Conservation (phyloP, 495 filamentous ascomycete genomes). For the Aspergillus cavernicola region DNA sequence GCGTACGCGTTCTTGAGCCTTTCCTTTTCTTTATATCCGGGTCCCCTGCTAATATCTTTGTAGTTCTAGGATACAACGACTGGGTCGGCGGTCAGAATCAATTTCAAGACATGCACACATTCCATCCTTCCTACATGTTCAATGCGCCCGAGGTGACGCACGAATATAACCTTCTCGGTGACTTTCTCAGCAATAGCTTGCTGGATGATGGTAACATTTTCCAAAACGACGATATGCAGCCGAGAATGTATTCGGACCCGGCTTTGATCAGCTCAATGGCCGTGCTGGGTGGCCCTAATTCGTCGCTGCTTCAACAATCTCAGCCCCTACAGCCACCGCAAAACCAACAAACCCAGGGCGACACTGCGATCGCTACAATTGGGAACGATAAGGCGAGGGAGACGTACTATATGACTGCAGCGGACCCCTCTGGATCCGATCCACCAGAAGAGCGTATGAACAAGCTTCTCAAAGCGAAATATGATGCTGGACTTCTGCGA, state of each 20-base stretch:
- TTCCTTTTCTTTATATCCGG: slow-evolving; percentile 9
- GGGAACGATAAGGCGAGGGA: slow-evolving; percentile 81
- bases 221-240: slow-evolving; percentile 58
- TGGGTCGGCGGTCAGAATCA: slow-evolving; percentile 74
- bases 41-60: slow-evolving; percentile 25
- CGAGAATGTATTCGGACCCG: slow-evolving; percentile 53
- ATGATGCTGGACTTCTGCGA: slow-evolving; percentile 87
- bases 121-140: slow-evolving; percentile 94
- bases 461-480: slow-evolving; percentile 89
- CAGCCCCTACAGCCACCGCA: slow-evolving; percentile 37
- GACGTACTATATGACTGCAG: slow-evolving; percentile 91
- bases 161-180: slow-evolving; percentile 93
- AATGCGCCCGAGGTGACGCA: slow-evolving; percentile 88
- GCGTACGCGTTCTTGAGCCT: slow-evolving; percentile 54
- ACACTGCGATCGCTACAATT: slow-evolving; percentile 52
- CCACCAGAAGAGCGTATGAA: slow-evolving; percentile 93
- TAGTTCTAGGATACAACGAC: slow-evolving; percentile 63
- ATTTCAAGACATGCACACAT: slow-evolving; percentile 90
- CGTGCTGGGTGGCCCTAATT: slow-evolving; percentile 29
- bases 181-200: slow-evolving; percentile 86
- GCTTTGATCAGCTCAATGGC: slow-evolving; percentile 50
- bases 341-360: slow-evolving; percentile 46
- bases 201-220: slow-evolving; percentile 72
- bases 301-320: slow-evolving; percentile 32
- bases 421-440: slow-evolving; percentile 88